Conservation (phyloP, 139 green algal genomes). For the Picochlorum sp. region DNA sequence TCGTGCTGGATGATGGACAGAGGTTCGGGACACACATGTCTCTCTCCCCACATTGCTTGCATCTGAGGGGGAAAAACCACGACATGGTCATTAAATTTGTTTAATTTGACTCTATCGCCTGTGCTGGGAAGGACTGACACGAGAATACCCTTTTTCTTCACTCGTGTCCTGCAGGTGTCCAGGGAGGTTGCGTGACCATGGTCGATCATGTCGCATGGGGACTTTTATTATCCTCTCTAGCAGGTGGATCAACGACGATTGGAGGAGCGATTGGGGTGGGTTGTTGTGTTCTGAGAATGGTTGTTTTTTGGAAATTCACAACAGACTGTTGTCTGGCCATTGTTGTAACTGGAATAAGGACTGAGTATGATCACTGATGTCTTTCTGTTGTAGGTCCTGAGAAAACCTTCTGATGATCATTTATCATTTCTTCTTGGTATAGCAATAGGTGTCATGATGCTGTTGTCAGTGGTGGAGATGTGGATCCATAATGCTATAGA, state of each 20-base stretch:
- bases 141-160: too few species aligned
- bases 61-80: too few species aligned
- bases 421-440: constrained; percentile 70
- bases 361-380: background rate
- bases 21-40: too few species aligned
- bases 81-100: too few species aligned
- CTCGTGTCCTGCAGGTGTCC: too few species aligned
- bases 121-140: too few species aligned
- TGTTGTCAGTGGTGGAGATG: constrained; percentile 70
- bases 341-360: background rate
- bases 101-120: too few species aligned
- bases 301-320: too few species aligned
- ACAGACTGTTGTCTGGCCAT: too few species aligned
- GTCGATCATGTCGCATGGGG: constrained; percentile 23
- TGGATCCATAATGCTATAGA: constrained; percentile 56
- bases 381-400: constrained; percentile 32
- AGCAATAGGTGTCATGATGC: constrained; percentile 68
- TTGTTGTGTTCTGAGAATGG: background rate
- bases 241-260: constrained; percentile 53
- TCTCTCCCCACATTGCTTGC: too few species aligned
- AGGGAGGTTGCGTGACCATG: background rate
- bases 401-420: constrained; percentile 40
- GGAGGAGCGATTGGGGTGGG: constrained; percentile 54
- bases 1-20: too few species aligned
- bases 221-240: constrained; percentile 37